Base-by-base conservation (phyloP, 768 basidiomycete genomes). In the Lyophyllum decastes region DNA sequence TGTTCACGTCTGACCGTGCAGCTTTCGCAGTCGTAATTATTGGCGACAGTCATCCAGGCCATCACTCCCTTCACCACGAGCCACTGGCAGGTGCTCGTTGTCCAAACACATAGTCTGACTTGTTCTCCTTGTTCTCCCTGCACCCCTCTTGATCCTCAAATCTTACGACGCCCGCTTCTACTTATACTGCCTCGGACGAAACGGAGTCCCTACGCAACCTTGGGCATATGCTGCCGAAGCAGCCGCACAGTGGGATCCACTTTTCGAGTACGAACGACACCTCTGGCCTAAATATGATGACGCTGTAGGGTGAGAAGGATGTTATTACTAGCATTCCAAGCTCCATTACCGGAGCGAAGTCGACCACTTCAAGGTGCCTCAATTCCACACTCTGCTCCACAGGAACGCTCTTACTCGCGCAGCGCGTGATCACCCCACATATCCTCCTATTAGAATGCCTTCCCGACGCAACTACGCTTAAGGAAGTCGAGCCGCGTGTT, bases 21-120 rank as follows among this genome's bases (percentile, higher is more conserved):
- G 24, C 44, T 45, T 25, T 4, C 6, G 19, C 8, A 21, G 21
- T 21, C 19, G 19, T 8, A 22, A 21, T 6, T 21, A 21, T 45
- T 19, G 44, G 24, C 44, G 4, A 45, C 44, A 7, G 44, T 45
- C 19, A 19, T 45, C 44, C 19, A 45, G 24, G 44, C 33, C 4
- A 25, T 55, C 48, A 55, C 48, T 16, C 54, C 22, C 1, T 52
- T 52, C 41, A 52, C 52, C 14, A 40, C 22, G 12, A 33, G 17
- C 34, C 52, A 54, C n/a, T n/a, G n/a, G n/a, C n/a, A n/a, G 21
- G 52, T 46, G 26, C 40, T 53, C n/a, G 12, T 53, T 26, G 52
- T 53, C 25, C 25, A 21, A 17, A 40, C 19, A n/a, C 17, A 30
- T 53, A 19, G 43, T 4, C 25, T n/a, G 41, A n/a, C n/a, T n/a